These are phyloP conservation scores for Penicillium paradoxum DNA, from an alignment of 495 filamentous ascomycete genomes.

Conservation along the genomic window DNA sequence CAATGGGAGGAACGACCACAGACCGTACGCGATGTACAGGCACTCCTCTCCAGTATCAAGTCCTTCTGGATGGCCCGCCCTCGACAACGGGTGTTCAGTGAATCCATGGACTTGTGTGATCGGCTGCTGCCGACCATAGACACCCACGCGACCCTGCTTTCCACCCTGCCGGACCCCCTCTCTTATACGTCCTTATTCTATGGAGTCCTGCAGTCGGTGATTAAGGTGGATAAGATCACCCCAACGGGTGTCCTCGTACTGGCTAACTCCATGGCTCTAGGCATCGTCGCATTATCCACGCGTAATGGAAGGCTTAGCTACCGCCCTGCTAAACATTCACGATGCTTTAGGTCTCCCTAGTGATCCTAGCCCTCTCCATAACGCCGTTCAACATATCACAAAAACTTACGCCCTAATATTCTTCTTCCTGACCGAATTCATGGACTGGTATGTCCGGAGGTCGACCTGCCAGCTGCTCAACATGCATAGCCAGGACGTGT, in stretches of 20 bases:
- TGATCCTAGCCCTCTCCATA: conserved; percentile 14
- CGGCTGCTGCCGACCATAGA: conserved; percentile 34
- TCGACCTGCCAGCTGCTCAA: conserved; percentile 40
- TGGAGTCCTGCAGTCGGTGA: conserved; percentile 40
- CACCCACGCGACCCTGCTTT: conserved; percentile 32
- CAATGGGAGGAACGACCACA: conserved; percentile 33
- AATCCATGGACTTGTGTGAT: conserved; percentile 31
- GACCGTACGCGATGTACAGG: conserved; percentile 29
- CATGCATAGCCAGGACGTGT: conserved; percentile 43
- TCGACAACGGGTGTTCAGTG: conserved; percentile 27
- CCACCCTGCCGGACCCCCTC: conserved; percentile 32
- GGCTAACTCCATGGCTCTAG: conserved; percentile 19
- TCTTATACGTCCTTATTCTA: conserved; percentile 41
- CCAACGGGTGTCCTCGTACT: too few relatives aligned
- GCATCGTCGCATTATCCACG: conserved; percentile 43
- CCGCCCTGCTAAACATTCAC: conserved; percentile 40
- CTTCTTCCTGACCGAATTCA: conserved; percentile 44
- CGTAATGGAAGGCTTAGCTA: conserved; percentile 41
- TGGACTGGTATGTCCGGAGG: conserved; percentile 44
- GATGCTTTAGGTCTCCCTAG: conserved; percentile 27
- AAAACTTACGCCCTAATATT: conserved; percentile 43
- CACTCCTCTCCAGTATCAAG: conserved; percentile 29
- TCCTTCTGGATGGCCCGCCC: conserved; percentile 27
- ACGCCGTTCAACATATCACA: conserved; percentile 30
- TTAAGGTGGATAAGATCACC: conserved; percentile 33